Base-by-base conservation (phyloP, 495 filamentous ascomycete genomes). In the Diplogelasinospora grovesii region DNA sequence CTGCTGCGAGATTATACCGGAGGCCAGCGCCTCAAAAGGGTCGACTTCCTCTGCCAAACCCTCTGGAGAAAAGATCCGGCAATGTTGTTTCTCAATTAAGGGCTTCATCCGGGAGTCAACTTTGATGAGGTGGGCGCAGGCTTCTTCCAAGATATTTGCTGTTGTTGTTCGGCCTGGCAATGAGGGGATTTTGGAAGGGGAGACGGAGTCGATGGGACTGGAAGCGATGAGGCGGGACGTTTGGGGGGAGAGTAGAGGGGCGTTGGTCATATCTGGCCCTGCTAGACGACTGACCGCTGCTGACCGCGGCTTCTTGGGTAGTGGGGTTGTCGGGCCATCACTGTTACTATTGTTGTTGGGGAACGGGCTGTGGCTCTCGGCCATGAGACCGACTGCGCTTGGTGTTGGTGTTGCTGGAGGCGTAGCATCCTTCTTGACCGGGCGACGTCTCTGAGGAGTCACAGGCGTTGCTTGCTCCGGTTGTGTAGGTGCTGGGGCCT, bases 1-100 rank as follows among this genome's bases (percentile, higher is more conserved):
- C 60, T 98, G 92, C 60, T 98, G 92, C 30, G 86, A 86, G 43
- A 97, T 95, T 50, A 98, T 96, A 32, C 87, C 82, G 57, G 78
- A 85, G 18, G 74, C 73, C 27, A 98, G 73, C 39, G 79, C 81
- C 37, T 78, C 79, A 56, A 96, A 98, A 3, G 92, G 90, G 59
- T 97, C 85, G 46, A 95, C 74, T 47, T 78, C 65, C 63, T 96
- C 89, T 13, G 80, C 77, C 13, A 98, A 63, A 0, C 88, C 89
- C 36, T 83, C 81, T 2, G 87, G 76, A 5, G 84, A 85, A 63
- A 96, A 95, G 9, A 92, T 55, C 25, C 65, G 61, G 56, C 92
- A 98, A 35, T 69, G 80, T 54, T 97, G 73, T 46, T 74, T 67
- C 36, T 84, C 79, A 45, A 96, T 78, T 9, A 96, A 64, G 1